A percentile compares a stretch with the other conserved stretches of the same genome.
Conservation (phyloP, 768 basidiomycete species). For the Trametes cinnabarina region DNA sequence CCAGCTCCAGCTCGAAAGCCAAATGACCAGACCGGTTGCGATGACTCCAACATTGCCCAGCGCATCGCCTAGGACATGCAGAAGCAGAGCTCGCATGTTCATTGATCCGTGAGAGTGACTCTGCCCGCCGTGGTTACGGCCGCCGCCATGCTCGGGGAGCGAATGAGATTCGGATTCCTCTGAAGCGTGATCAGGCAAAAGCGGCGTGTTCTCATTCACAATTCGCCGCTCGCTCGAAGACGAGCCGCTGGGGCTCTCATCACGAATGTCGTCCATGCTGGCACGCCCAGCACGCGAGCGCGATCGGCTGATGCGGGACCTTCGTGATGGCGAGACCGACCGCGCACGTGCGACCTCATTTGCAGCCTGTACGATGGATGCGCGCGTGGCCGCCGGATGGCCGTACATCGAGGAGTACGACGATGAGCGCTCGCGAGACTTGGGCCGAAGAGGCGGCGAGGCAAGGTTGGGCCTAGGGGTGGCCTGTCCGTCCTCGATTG, state of each 20-base stretch:
- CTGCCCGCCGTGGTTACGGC: conserved; percentile 14
- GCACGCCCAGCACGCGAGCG: conserved; percentile 21
- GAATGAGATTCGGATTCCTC: conserved; percentile 17
- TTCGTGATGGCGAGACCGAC: conserved; percentile 37
- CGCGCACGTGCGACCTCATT: conserved; percentile 68
- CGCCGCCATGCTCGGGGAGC: background rate
- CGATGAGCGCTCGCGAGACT: conserved; percentile 37
- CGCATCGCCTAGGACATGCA: conserved; percentile 96
- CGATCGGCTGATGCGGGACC: conserved; percentile 21
- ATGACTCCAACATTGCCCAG: conserved; percentile 98
- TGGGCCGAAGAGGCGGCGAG: conserved; percentile 39
- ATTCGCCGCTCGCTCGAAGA: conserved; percentile 2
- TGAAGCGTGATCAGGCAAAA: conserved; percentile 16
- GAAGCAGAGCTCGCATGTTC: conserved; percentile 96
- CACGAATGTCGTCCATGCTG: conserved; percentile 9
- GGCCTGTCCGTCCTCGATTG: conserved; percentile 19
- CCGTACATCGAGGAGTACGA: conserved; percentile 69
- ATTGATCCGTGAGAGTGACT: conserved; percentile 53
- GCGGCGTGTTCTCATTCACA: conserved; percentile 23
- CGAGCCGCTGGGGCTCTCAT: conserved; percentile 6
- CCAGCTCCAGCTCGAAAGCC: conserved; percentile 81
- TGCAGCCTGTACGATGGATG: conserved; percentile 77
- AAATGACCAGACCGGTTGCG: conserved; percentile 90
- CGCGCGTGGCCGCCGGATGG: conserved; percentile 68
- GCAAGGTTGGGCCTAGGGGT: conserved; percentile 14